Conservation (phyloP, 177 flowering plant species). For the Vitis hybrid region DNA sequence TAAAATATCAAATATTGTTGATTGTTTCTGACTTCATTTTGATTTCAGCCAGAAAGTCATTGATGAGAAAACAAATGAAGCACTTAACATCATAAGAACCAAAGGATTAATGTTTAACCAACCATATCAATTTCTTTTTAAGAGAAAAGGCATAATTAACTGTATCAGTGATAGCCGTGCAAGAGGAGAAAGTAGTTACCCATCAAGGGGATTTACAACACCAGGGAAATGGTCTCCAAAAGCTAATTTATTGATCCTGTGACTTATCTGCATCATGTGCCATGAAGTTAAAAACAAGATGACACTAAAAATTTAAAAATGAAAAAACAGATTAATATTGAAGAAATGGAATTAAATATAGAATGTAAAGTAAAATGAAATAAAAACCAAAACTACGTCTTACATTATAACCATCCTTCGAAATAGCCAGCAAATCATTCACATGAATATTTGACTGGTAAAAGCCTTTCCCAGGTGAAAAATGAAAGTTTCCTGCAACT, state of each 20-base stretch:
- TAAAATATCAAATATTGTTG: too few species aligned
- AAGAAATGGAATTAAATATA: not conserved
- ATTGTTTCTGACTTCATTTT: too few species aligned
- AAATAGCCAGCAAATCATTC: constrained; percentile 50
- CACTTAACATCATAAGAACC: too few species aligned
- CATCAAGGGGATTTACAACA: constrained; percentile 71
- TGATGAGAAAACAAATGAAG: too few species aligned
- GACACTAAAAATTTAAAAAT: not conserved
- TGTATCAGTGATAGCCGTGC: not conserved
- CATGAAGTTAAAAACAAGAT: not conserved
- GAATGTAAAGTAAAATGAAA: not conserved
- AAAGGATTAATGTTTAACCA: too few species aligned
- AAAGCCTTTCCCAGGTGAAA: constrained; percentile 71
- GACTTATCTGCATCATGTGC: constrained; percentile 56
- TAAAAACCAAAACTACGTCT: constrained; percentile 10
- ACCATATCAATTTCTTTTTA: too few species aligned
- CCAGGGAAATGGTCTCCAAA: constrained; percentile 76
- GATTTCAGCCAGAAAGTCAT: too few species aligned
- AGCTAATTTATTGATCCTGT: constrained; percentile 59
- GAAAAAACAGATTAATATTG: not conserved
- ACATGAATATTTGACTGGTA: constrained; percentile 47
- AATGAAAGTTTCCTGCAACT: constrained; percentile 81
- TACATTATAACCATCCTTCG: constrained; percentile 51
- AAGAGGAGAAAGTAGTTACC: constrained; percentile 36
- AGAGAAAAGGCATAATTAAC: not conserved